Evolutionary conservation across 768 basidiomycete genomes (phyloP), one percentile per base, ranked within the genome.

Genomic region (Daedalea quercina): DNA sequence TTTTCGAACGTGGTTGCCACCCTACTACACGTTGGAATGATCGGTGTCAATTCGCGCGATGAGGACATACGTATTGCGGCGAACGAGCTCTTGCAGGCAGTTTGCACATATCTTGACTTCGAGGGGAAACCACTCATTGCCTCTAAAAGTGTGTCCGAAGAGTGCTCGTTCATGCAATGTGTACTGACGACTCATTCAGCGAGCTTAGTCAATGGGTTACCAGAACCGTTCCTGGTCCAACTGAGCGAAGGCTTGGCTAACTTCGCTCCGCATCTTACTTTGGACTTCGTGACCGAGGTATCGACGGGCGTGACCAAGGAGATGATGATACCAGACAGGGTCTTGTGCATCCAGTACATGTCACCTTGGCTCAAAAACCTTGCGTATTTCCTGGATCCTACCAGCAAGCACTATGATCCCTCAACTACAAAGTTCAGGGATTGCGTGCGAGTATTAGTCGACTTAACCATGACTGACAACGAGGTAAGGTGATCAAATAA

Each of bases 271-370:
- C 80, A 89, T 31, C 72, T 95, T 28, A 94, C 92, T 0, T 72
- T 95, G 17, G 93, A 95, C 67, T 90, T 95, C 68, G 73, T 94
- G 50, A 80, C 84, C n/a, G 93, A 94, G 67, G 88, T 94, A 25
- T 80, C 80, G 28, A 77, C 77, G 0, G 79, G 82, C 2, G 81
- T 89, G 74, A 69, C 73, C n/a, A 71, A 73, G 44, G 62, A 75
- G n/a, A 69, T 63, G 64, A 22, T n/a, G n/a, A 61, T 68, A 2
- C 62, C 70, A 1, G 84, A 87, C 45, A 82, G 84, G 35, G 81
- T 89, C 37, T 79, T 77, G 54, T 91, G 85, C 61, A 65, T 94
- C 20, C 82, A 87, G 54, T 94, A 92, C 62, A 76, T 95, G 75
- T 81, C 78, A 37, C 92, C 94, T 2, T 96, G 93, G 94, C 79